Conservation (phyloP, 176 grass and related monocot species). For the Leersia perrieri region DNA sequence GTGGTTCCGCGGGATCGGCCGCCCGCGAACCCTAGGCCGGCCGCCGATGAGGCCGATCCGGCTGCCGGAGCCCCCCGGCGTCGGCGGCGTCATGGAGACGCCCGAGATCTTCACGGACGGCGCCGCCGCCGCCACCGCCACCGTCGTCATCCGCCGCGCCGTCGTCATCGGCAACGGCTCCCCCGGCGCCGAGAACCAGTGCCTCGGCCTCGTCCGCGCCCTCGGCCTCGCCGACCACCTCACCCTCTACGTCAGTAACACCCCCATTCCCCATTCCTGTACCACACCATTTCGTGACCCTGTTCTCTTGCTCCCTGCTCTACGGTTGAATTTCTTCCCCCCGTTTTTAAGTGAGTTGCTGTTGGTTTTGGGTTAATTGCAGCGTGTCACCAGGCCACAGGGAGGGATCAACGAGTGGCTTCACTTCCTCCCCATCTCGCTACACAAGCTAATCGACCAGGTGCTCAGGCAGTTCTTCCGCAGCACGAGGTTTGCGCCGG, state of each 20-base stretch:
- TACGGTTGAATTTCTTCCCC: background rate
- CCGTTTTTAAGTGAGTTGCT: background rate
- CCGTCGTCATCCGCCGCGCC: slow-evolving; percentile 72
- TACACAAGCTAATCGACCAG: slow-evolving; percentile 66
- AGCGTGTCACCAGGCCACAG: slow-evolving; percentile 80
- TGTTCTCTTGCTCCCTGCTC: background rate
- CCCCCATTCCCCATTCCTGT: background rate
- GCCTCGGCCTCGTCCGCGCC: slow-evolving; percentile 80
- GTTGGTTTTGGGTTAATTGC: slow-evolving; percentile 26
- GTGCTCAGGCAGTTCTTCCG: slow-evolving; percentile 66
- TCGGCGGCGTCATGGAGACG: slow-evolving; percentile 47
- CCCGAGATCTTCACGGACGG: slow-evolving; percentile 83
- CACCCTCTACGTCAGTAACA: slow-evolving; percentile 61
- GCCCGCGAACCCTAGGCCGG: slow-evolving; percentile 12
- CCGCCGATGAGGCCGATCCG: slow-evolving; percentile 81
- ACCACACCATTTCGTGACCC: no score
- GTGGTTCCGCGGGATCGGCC: background rate
- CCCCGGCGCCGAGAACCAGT: slow-evolving; percentile 79
- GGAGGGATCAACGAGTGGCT: slow-evolving; percentile 88
- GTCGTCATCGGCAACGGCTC: slow-evolving; percentile 84
- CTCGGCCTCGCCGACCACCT: slow-evolving; percentile 71
- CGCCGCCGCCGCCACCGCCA: slow-evolving; percentile 49
- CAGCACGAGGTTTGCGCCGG: slow-evolving; percentile 60
- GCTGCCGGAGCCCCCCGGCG: slow-evolving; percentile 70
- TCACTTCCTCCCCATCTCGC: slow-evolving; percentile 66